Evolutionary conservation across 495 filamentous ascomycete genomes (phyloP).

Genomic region (Penicillium silybi): DNA sequence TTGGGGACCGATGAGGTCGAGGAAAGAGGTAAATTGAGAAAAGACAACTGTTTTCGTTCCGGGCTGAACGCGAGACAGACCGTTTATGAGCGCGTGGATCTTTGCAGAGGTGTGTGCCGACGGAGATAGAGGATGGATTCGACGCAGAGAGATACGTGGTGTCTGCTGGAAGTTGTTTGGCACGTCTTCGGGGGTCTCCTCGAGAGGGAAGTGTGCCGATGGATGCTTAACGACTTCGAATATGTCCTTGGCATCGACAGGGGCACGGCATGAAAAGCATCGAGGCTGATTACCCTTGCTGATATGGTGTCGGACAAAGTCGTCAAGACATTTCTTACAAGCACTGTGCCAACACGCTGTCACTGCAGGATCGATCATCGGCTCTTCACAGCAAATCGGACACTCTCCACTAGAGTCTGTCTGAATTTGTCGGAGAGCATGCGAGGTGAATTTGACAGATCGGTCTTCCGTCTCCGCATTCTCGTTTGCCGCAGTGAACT

Average conservation of each 20-base stretch:
- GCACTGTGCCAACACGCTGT: conserved; percentile 96
- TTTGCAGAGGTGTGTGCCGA: conserved; percentile 68
- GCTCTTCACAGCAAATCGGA: conserved; percentile 90
- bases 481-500: conserved; percentile 68
- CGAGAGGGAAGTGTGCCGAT: conserved; percentile 21
- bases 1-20: conserved; percentile 81
- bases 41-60: conserved; percentile 89
- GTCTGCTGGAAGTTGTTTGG: conserved; percentile 33
- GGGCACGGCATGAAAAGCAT: conserved; percentile 86
- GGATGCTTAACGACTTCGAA: conserved; percentile 78
- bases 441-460: conserved; percentile 65
- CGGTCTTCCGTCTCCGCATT: conserved; percentile 45
- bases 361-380: conserved; percentile 88
- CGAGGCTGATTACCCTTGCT: conserved; percentile 68
- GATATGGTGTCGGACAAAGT: conserved; percentile 83
- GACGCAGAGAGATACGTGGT: conserved; percentile 73
- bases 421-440: conserved; percentile 86
- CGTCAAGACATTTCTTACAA: conserved; percentile 83
- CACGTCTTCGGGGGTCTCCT: conserved; percentile 33
- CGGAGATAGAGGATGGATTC: conserved; percentile 66
- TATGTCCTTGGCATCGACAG: conserved; percentile 76
- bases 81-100: conserved; percentile 70
- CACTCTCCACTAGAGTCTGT: conserved; percentile 86
- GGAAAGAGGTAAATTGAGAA: conserved; percentile 94
- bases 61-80: conserved; percentile 65